These are phyloP conservation scores for Mortierella hygrophila DNA, from an alignment of 192 early-diverging fungal species.

Conservation along the genomic window DNA sequence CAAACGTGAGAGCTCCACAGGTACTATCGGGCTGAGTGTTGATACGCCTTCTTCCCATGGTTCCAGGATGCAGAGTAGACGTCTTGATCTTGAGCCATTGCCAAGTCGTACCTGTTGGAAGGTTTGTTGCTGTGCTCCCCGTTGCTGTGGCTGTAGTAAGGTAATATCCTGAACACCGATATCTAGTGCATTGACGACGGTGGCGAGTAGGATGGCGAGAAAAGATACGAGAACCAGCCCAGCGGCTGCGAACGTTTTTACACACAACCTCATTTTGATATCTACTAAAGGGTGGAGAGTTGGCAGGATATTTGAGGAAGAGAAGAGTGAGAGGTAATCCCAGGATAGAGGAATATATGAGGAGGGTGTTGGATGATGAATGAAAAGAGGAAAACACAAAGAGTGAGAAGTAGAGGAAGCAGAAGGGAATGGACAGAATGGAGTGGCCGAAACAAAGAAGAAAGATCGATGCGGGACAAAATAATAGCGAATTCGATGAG, in stretches of 20 bases:
- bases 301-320: no score
- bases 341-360: no score
- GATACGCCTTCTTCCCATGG: background rate
- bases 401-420: no score
- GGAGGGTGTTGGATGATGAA: no score
- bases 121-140: background rate
- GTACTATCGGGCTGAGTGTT: background rate
- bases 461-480: no score
- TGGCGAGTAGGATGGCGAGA: background rate
- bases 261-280: background rate
- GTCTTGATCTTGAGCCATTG: background rate
- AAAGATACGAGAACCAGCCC: background rate
- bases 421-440: background rate
- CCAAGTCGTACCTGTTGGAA: background rate
- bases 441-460: no score
- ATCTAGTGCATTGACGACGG: background rate
- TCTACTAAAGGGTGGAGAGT: background rate
- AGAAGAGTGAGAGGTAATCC: no score
- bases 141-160: background rate
- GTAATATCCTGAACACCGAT: background rate
- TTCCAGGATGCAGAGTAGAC: background rate
- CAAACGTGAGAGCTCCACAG: no score
- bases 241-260: background rate
- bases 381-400: no score
- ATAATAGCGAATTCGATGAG: no score